These are phyloP conservation scores for Corymbia calophylla DNA, from an alignment of 441 rosid species.

Conservation along the genomic window DNA sequence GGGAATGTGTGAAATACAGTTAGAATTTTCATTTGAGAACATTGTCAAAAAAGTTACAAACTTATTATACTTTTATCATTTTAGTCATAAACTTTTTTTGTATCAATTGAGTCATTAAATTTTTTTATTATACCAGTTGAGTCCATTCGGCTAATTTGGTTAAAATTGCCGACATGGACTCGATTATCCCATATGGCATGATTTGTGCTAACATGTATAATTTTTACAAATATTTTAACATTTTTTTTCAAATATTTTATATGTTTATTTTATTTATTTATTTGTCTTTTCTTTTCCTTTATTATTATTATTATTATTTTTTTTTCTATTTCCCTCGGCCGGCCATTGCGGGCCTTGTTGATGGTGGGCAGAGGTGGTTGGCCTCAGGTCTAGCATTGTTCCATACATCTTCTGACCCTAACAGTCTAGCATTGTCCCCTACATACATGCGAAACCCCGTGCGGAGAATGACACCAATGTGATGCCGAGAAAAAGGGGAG, in stretches of 20 bases:
- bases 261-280: no score
- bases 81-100: neutral
- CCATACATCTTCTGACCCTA: neutral
- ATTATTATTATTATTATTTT: no score
- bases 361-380: neutral
- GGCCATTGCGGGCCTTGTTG: neutral
- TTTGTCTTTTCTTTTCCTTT: no score
- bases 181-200: fast-evolving
- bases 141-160: no score
- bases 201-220: fast-evolving
- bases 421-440: neutral
- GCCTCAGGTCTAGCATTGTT: neutral
- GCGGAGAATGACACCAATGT: neutral
- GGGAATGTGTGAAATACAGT: neutral
- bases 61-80: neutral
- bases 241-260: no score
- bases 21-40: neutral
- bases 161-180: fast-evolving
- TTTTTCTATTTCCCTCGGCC: fast-evolving
- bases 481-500: neutral
- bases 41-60: no score
- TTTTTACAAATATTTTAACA: no score
- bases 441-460: neutral
- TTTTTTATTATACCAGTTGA: no score
- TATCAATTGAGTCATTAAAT: no score